Evolutionary conservation across 192 early-diverging fungal genomes (phyloP), one percentile per base, ranked within the genome.

Genomic region (Gryganskiella cystojenkinii): DNA sequence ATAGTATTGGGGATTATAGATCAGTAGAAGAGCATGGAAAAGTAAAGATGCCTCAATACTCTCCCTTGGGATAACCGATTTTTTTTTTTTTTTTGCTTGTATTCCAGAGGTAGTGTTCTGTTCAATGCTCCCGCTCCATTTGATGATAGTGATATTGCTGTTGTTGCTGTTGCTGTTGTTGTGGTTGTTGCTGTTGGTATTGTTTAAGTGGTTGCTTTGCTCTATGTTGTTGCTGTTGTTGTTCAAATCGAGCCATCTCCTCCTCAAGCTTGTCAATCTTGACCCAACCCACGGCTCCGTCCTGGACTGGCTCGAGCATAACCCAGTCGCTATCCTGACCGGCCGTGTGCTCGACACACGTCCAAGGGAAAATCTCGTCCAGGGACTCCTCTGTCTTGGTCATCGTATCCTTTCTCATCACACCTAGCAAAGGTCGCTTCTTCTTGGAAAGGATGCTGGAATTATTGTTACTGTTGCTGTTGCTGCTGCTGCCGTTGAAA

Each of bases 341-440:
- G 5, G 74, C 33, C 64, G 56, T 69, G 43, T 78, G 74, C n/a
- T 78, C 74, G 15, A 69, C 49, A 30, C 51, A 57, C 2, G 50
- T 69, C 66, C 66, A 78, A 3, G 74, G 74, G 61, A 78, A 78
- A 9, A 78, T 65, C 61, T 78, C 74, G 35, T 78, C 74, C 47
- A 69, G 37, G 30, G 74, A 60, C 74, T 78, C 74, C 47, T 78
- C 66, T 49, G 67, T 78, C 66, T 49, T 78, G 20, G 61, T 69
- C 66, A 78, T 42, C 20, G 45, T 30, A 35, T 78, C 73, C 56
- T 64, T 68, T 6, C 66, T 43, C 13, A 45, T 37, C 40, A 63
- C 61, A 22, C 54, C 59, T 44, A 62, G 52, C 43, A 17, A 17
- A 3, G 9, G 11, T 42, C 45, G 47, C 25, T 31, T 31, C 57